These are phyloP conservation scores for Suillus plorans DNA, from an alignment of 768 basidiomycete genomes.

Conservation along the genomic window DNA sequence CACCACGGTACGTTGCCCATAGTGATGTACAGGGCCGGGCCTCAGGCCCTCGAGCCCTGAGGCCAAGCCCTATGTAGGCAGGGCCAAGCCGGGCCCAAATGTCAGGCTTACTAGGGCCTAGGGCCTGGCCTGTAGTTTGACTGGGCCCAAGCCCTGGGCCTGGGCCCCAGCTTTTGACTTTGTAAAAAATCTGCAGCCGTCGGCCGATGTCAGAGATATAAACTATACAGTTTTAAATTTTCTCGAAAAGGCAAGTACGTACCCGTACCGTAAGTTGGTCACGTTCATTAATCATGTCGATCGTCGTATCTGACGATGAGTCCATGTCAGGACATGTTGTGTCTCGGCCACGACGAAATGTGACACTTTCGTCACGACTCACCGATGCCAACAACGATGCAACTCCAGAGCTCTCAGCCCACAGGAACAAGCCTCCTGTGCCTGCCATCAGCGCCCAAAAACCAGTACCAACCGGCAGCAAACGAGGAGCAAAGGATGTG, in stretches of 20 bases:
- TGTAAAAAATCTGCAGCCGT: no score
- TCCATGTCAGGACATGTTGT: neutral
- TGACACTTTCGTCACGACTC: neutral
- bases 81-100: neutral
- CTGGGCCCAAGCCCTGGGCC: neutral
- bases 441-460: neutral
- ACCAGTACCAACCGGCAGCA: neutral
- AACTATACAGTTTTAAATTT: neutral
- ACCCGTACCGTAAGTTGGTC: neutral
- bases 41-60: conserved; percentile 3
- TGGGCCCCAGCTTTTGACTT: neutral
- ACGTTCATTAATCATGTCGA: neutral
- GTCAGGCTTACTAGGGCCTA: conserved; percentile 4
- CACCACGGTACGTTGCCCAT: neutral
- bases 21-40: conserved; percentile 3
- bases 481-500: neutral
- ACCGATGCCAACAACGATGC: neutral
- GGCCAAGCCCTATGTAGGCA: neutral
- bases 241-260: neutral
- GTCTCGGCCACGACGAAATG: no score
- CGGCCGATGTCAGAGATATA: neutral
- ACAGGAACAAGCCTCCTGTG: neutral
- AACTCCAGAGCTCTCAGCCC: neutral
- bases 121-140: conserved; percentile 2
- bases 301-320: neutral